Percentiles rank a stretch among this genome's conserved stretches.
phyloP scores from a whole-genome alignment of 176 grass and related monocot species.

The Oryza punctata region DNA sequence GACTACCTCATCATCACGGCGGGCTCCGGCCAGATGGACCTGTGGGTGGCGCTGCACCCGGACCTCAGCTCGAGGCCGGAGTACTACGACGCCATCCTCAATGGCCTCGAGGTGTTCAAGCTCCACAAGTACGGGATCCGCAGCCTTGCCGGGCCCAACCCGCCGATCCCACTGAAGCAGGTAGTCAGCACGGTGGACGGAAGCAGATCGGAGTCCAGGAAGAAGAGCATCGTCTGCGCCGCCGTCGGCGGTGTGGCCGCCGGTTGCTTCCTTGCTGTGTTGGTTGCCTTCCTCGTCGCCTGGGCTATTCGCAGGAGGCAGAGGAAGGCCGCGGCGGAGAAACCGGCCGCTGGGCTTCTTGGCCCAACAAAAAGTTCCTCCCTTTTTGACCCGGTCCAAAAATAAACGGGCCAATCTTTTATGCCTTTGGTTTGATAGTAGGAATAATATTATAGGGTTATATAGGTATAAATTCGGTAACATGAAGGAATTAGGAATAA shows the following conservation, averaged over 20 bases:
- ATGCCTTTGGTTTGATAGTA: neutral
- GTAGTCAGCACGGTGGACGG: no score
- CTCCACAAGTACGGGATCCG: conserved; percentile 28
- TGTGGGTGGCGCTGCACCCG: conserved; percentile 56
- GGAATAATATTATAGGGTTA: no score
- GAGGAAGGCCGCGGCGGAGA: neutral
- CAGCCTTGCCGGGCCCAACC: conserved; percentile 42
- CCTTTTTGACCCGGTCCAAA: neutral
- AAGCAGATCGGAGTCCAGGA: neutral
- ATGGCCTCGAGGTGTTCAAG: conserved; percentile 62
- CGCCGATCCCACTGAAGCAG: neutral
- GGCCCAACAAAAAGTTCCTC: neutral
- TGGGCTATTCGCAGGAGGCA: neutral
- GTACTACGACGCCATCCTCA: conserved; percentile 53
- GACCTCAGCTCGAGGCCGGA: neutral
- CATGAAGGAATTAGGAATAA: no score
- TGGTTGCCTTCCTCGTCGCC: conserved; percentile 7
- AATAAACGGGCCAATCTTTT: neutral
- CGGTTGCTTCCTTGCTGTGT: conserved; percentile 1
- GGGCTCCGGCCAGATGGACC: conserved; percentile 32
- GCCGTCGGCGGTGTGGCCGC: conserved; percentile 5
- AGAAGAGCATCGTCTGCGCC: neutral
- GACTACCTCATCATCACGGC: conserved; percentile 34
- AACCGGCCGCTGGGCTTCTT: neutral
- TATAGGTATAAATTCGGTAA: neutral